Percentiles rank a stretch among this genome's conserved stretches.
phyloP scores from a whole-genome alignment of 2,329 filamentous ascomycete genomes.

The Cercospora berteroae region DNA sequence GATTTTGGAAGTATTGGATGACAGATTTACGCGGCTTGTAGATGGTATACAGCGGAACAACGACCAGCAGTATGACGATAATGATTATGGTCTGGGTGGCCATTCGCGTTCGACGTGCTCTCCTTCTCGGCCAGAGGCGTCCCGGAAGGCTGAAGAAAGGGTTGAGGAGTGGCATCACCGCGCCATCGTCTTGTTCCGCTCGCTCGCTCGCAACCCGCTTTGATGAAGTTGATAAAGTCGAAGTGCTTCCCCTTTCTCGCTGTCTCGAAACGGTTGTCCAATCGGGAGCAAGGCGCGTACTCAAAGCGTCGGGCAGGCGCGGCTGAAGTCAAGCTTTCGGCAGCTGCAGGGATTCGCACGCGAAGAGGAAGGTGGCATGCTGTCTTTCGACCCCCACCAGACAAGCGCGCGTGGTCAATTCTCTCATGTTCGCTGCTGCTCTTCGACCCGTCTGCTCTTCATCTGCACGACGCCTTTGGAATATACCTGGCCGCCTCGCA shows the following conservation, averaged over 20 bases:
- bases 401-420: not conserved
- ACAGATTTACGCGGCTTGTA: conserved; percentile 77
- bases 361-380: conserved; percentile 6
- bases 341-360: conserved; percentile 5
- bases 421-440: conserved; percentile 18
- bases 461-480: not conserved
- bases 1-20: conserved; percentile 66
- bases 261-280: conserved; percentile 1
- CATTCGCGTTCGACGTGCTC: conserved; percentile 35
- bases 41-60: conserved; percentile 62
- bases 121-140: conserved; percentile 33
- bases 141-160: conserved; percentile 36
- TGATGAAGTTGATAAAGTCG: not conserved
- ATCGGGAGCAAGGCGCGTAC: conserved; percentile 1
- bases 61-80: conserved; percentile 29
- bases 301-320: not conserved
- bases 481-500: not conserved
- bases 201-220: not conserved
- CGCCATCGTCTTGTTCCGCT: conserved; percentile 13
- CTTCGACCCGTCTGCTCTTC: conserved; percentile 5
- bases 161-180: conserved; percentile 35
- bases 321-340: conserved; percentile 7
- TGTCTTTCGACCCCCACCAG: conserved; percentile 1
- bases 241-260: not conserved
- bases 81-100: conserved; percentile 29